These are phyloP conservation scores for Globisporangium irregulare DNA, from an alignment of 352 stramenopile species.

Conservation along the genomic window DNA sequence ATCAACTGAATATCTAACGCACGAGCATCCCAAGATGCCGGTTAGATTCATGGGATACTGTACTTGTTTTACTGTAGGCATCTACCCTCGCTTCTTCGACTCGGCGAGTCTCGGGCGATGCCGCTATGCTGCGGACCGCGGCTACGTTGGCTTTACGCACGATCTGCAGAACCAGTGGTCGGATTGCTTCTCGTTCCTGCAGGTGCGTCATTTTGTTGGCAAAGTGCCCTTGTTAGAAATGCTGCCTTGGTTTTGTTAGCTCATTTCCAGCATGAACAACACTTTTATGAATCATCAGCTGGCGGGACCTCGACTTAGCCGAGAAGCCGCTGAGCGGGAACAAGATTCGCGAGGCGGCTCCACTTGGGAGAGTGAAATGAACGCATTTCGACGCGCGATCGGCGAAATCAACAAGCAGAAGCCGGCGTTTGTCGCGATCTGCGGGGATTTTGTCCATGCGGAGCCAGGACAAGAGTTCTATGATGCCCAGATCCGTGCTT, in stretches of 20 bases:
- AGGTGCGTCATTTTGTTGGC: constrained; percentile 24
- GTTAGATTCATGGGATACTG: neutral
- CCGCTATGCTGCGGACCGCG: constrained; percentile 45
- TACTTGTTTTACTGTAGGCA: constrained; percentile 13
- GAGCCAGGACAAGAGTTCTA: constrained; percentile 37
- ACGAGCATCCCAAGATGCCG: too few species aligned
- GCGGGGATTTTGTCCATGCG: constrained; percentile 55
- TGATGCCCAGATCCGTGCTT: constrained; percentile 38
- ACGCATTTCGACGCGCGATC: constrained; percentile 46
- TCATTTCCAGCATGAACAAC: neutral
- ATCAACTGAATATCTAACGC: too few species aligned
- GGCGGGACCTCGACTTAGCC: constrained; percentile 44
- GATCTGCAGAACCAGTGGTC: constrained; percentile 77
- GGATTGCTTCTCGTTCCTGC: constrained; percentile 63
- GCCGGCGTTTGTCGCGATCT: constrained; percentile 68
- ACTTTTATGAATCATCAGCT: constrained; percentile 30
- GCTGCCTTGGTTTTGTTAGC: neutral
- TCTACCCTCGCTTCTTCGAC: constrained; percentile 75
- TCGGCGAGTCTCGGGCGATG: constrained; percentile 49
- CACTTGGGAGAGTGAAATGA: constrained; percentile 38
- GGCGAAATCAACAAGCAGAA: constrained; percentile 40
- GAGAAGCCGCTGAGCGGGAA: constrained; percentile 27
- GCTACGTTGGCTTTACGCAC: constrained; percentile 65
- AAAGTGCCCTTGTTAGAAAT: neutral
- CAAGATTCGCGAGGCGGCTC: constrained; percentile 39